Conservation (phyloP, 129 eudicot genomes). For the Pseudognaphalium luteoalbum region DNA sequence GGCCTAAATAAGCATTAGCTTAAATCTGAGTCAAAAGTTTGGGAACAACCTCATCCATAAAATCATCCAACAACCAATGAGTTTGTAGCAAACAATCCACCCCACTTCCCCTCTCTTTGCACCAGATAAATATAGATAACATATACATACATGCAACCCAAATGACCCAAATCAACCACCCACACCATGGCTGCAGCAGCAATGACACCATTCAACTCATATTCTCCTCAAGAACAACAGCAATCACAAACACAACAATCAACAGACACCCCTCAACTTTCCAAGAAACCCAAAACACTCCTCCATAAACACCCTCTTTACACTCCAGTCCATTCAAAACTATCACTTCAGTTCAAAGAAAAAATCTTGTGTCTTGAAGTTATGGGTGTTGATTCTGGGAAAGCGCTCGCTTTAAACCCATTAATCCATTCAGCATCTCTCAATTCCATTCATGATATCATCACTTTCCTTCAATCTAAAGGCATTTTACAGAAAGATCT, state of each 20-base stretch:
- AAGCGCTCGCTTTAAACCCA: conserved; percentile 80
- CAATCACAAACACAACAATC: conserved; percentile 28
- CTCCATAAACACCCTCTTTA: conserved; percentile 82
- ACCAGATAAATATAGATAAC: conserved; percentile 7
- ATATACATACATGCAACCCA: not conserved
- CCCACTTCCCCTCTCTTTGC: conserved; percentile 1
- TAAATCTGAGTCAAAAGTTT: conserved; percentile 4
- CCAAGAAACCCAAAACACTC: conserved; percentile 56
- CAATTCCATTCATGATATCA: conserved; percentile 51
- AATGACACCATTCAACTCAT: conserved; percentile 32
- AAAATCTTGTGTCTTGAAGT: conserved; percentile 89
- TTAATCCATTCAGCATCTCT: conserved; percentile 62
- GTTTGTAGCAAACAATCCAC: conserved; percentile 27
- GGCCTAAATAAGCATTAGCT: not conserved
- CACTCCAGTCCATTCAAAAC: conserved; percentile 52
- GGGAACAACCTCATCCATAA: conserved; percentile 38
- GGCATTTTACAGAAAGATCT: conserved; percentile 84
- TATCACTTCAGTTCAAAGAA: conserved; percentile 87
- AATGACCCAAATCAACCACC: conserved; percentile 1
- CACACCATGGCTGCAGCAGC: conserved; percentile 36
- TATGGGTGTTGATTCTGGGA: conserved; percentile 90
- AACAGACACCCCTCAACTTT: conserved; percentile 42
- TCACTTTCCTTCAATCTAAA: conserved; percentile 74
- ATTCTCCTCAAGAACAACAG: conserved; percentile 36
- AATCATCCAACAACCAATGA: conserved; percentile 42